Evolutionary conservation across 257 asterid genomes (phyloP).

Genomic region (Catharanthus roseus): DNA sequence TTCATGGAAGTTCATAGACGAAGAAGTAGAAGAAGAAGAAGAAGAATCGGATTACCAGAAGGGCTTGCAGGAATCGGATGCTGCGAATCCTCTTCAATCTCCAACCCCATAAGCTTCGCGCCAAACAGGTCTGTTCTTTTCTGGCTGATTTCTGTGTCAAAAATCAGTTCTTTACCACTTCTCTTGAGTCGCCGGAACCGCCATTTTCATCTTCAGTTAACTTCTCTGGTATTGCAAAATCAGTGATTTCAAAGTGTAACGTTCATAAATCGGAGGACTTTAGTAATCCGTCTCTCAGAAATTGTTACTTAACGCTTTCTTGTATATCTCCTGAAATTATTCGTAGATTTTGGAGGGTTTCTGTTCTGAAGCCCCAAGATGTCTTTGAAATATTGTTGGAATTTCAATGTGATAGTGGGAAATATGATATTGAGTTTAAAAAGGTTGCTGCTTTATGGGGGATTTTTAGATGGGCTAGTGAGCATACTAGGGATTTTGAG

Average conservation of each 20-base stretch:
- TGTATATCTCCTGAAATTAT: conserved; percentile 43
- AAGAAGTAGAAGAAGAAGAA: conserved; percentile 5
- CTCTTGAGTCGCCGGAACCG: conserved; percentile 8
- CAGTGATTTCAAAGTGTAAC: conserved; percentile 31
- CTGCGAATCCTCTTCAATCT: conserved; percentile 19
- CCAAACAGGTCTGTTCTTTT: conserved; percentile 22
- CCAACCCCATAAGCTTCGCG: conserved; percentile 12
- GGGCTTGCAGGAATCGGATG: conserved; percentile 16
- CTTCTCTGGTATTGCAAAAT: conserved; percentile 34
- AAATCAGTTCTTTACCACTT: conserved; percentile 6
- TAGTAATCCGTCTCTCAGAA: conserved; percentile 34
- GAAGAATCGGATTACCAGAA: conserved; percentile 4
- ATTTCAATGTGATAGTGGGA: conserved; percentile 39
- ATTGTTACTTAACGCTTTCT: conserved; percentile 50
- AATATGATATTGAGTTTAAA: conserved; percentile 39
- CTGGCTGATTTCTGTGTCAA: conserved; percentile 10
- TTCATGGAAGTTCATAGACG: too few relatives aligned
- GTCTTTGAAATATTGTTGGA: conserved; percentile 62
- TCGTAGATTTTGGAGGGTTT: conserved; percentile 74
- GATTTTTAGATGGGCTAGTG: conserved; percentile 55
- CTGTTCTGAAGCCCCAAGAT: conserved; percentile 53
- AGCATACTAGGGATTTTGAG: conserved; percentile 38
- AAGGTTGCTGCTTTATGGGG: conserved; percentile 73
- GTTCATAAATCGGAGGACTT: conserved; percentile 34
- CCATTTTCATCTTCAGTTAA: conserved; percentile 17